Percentiles rank a stretch among this genome's conserved stretches.
Evolutionary conservation across 192 early-diverging fungal genomes (phyloP).

Genomic region (Podila minutissima): DNA sequence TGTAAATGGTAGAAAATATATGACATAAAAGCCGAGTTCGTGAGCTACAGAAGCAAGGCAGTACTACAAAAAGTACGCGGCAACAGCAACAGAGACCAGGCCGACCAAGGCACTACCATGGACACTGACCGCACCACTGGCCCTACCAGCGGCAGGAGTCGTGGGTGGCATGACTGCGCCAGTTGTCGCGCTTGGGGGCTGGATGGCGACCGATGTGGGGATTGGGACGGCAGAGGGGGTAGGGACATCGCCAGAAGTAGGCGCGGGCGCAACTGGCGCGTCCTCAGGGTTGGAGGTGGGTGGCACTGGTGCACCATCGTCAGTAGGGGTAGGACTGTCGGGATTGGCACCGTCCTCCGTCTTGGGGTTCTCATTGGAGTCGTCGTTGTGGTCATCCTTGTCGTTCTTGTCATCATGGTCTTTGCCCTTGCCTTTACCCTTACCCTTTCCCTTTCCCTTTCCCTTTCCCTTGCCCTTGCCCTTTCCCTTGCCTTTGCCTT

Average conservation of each 20-base stretch:
- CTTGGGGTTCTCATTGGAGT: too few relatives aligned
- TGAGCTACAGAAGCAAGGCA: too few relatives aligned
- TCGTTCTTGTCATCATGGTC: neutral
- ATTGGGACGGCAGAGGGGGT: neutral
- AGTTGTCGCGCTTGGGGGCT: neutral
- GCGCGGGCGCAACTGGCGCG: neutral
- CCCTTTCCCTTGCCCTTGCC: neutral
- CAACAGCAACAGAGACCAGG: neutral
- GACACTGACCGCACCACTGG: neutral
- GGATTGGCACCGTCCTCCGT: too few relatives aligned
- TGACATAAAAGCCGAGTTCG: neutral
- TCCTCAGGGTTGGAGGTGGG: neutral
- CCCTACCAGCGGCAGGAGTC: neutral
- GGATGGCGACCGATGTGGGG: neutral
- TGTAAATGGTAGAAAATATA: neutral
- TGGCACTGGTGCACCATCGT: neutral
- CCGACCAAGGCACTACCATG: neutral
- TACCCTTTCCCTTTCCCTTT: neutral
- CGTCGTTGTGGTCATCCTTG: neutral
- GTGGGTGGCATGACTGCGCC: neutral
- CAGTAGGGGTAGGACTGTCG: neutral
- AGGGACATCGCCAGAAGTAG: neutral
- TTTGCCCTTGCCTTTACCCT: neutral
- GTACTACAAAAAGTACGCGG: neutral
- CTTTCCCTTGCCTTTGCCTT: neutral